A percentile compares a stretch with the other conserved stretches of the same genome.
phyloP scores from a whole-genome alignment of 1,284 basidiomycete genomes.

The Marasmius tenuissimus region DNA sequence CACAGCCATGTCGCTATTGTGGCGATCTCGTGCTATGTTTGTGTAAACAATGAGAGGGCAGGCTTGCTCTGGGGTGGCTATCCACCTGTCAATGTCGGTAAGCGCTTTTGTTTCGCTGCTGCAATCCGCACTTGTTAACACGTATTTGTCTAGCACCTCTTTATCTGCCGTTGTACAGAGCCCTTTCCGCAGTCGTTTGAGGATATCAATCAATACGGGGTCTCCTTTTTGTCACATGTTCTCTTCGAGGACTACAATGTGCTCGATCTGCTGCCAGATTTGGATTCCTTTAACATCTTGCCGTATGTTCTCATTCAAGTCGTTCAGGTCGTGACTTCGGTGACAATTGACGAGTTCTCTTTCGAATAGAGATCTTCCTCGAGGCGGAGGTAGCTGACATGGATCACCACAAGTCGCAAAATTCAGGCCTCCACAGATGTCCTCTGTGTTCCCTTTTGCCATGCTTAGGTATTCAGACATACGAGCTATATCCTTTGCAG shows the following conservation, averaged over 20 bases:
- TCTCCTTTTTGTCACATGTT: conserved; percentile 15
- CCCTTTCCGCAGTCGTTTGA: too few species aligned
- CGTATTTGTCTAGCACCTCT: too few species aligned
- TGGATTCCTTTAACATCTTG: conserved; percentile 14
- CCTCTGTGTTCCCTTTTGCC: conserved; percentile 6
- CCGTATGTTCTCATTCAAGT: conserved; percentile 8
- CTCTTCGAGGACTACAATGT: conserved; percentile 15
- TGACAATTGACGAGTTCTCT: conserved; percentile 1
- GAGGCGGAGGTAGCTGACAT: conserved; percentile 12
- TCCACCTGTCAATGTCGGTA: too few species aligned
- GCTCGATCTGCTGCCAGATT: conserved; percentile 11
- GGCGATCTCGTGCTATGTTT: too few species aligned
- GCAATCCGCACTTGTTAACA: too few species aligned
- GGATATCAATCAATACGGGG: conserved; percentile 12
- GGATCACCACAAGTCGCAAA: conserved; percentile 13
- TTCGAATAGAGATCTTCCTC: conserved; percentile 6
- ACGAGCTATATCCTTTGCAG: conserved; percentile 7
- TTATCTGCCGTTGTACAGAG: too few species aligned
- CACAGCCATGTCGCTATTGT: too few species aligned
- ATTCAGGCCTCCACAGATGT: conserved; percentile 11
- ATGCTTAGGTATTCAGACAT: conserved; percentile 9
- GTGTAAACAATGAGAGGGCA: too few species aligned
- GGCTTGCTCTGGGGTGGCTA: too few species aligned
- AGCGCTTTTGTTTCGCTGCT: too few species aligned
- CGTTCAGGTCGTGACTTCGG: conserved; percentile 8